A percentile compares a stretch with the other conserved stretches of the same genome.
These are phyloP conservation scores for Penicillium sp. DNA, from an alignment of 2,329 filamentous ascomycete genomes.

Conservation along the genomic window DNA sequence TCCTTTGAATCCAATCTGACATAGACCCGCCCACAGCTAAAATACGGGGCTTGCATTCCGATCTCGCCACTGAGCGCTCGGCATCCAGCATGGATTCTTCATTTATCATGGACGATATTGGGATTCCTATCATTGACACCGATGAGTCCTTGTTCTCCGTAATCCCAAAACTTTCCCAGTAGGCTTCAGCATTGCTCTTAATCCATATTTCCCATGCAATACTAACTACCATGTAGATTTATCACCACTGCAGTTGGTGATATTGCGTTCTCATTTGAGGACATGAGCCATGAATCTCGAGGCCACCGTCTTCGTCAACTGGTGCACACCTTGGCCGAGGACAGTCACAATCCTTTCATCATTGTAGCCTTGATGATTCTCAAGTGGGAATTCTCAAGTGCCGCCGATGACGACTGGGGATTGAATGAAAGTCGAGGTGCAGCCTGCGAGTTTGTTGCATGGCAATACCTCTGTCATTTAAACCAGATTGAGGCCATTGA, in stretches of 20 bases:
- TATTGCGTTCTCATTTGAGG: constrained; percentile 46
- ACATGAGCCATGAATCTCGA: constrained; percentile 41
- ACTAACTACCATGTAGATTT: constrained; percentile 31
- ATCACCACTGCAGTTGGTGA: constrained; percentile 41
- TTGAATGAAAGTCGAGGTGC: constrained; percentile 58
- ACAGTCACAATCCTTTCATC: constrained; percentile 46
- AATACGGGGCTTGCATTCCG: background rate
- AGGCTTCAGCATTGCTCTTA: background rate
- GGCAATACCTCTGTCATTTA: constrained; percentile 60
- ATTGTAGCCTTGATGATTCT: constrained; percentile 56
- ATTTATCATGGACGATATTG: constrained; percentile 18
- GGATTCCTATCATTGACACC: constrained; percentile 44
- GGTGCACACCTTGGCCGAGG: constrained; percentile 40
- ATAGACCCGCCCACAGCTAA: background rate
- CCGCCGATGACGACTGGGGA: constrained; percentile 55
- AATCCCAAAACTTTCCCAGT: constrained; percentile 43
- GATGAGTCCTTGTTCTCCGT: constrained; percentile 41
- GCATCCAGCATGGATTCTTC: constrained; percentile 6
- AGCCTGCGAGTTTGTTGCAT: constrained; percentile 64
- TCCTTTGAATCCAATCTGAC: background rate
- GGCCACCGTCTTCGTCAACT: constrained; percentile 42
- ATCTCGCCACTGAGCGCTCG: background rate
- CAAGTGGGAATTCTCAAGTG: constrained; percentile 57
- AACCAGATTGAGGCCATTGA: constrained; percentile 60
- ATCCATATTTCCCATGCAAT: background rate